Evolutionary conservation across 257 asterid genomes (phyloP), one percentile per base, ranked within the genome.

Genomic region (Sherardia arvensis): DNA sequence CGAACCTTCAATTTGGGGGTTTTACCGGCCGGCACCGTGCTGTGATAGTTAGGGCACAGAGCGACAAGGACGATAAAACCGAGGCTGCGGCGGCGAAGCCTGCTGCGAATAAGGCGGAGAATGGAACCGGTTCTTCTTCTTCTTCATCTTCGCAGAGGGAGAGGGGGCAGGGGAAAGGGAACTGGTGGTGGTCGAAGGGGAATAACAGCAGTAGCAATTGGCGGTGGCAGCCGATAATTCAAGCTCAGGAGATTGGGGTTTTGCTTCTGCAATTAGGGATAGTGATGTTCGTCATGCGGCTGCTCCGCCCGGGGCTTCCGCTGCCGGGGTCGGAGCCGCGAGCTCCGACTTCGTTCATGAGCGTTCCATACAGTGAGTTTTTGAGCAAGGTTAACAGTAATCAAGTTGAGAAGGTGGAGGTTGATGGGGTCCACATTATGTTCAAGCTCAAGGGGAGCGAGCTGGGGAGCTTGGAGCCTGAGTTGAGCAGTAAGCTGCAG

Each of bases 351-450:
- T 70, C 86, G 20, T 66, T 84, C 74, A 85, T 87, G 30, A 87
- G 87, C 34, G 97, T 93, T 9, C 97, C 97, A 2, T 90, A 87
- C 70, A 93, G 97, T 63, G 96, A 93, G 57, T 93, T 93, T 70
- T 67, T 93, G 81, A 85, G 81, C 63, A 90, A 73, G 85, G 80
- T 93, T 40, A 90, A 87, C 61, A 58, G 80, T 45, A 79, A 93
- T 75, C 84, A 77, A 69, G 97, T 93, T 74, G 85, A 86, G 75
- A 93, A 93, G 75, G 99, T 87, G 74, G 97, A 90, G 85, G 95
- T 90, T 65, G 99, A 93, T 84, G 99, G 97, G 53, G 95, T 90
- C 51, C 92, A 90, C 74, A 83, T 93, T 51, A 83, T 90, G 95
- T 90, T 90, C 71, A 90, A 86, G 80, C 73, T 93, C 84, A 93